Base-by-base conservation (phyloP, 176 grass and related monocot species). In the Coix lacrymajobi region DNA sequence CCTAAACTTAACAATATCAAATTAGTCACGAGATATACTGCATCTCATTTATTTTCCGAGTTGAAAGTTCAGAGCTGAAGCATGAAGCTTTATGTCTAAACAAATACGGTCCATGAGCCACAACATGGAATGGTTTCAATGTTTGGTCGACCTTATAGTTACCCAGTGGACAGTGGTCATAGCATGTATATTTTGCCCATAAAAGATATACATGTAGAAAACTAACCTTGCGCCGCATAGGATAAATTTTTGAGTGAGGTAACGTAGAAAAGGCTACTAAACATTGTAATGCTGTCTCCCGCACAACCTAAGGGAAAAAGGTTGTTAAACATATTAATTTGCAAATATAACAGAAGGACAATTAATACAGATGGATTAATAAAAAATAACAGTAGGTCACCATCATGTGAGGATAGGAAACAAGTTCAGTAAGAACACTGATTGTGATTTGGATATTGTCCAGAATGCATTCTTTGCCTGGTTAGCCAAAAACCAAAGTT, bases 211-310 rank as follows among this genome's bases (percentile, higher is more conserved):
- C 52, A 79, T 54, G 24, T 52, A 82, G 24, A 78, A 89, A 85
- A 36, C 41, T 54, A 26, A 95, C 96, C 92, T 95, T 85, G 75
- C 57, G 62, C 48, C 92, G 77, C 84, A 95, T 83, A 31, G 81
- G 96, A 83, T 93, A 98, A 79, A 98, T 85, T 88, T 88, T 98
- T 86, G 96, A 81, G 84, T 98, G 82, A 69, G 96, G 88, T 73
- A 98, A 88, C 71, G 52, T 92, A 36, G 96, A 95, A 69, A 98
- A 88, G 22, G 96, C 92, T 60, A 90, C 75, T 51, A 98, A 86
- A 87, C 92, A 95, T 80, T 98, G 92, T 54, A 98, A 89, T 76
- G 92, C 84, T 43, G 92, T 98, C 83, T 98, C 96, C 48, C 96
- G 92, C 77, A 95, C 90, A 93, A 95, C 79, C 96, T 98, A 83